These are phyloP conservation scores for Zasmidium cellare DNA, from an alignment of 2,329 filamentous ascomycete genomes.

Conservation along the genomic window DNA sequence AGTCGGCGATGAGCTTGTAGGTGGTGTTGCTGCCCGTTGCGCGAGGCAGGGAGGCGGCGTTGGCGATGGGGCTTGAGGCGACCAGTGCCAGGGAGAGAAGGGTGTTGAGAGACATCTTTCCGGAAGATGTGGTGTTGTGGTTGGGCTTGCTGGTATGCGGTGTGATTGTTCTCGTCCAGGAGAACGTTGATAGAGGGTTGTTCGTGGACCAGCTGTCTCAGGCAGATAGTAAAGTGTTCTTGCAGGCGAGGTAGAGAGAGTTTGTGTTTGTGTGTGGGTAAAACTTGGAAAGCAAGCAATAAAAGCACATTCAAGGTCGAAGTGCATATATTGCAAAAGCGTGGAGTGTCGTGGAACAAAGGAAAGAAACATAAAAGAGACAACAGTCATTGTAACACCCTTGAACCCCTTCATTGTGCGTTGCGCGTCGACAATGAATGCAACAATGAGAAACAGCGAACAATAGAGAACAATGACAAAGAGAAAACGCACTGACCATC, in stretches of 20 bases:
- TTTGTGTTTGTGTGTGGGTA: too few species aligned
- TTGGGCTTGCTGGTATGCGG: neutral
- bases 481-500: neutral
- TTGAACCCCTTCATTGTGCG: neutral
- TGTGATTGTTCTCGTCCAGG: neutral
- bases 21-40: neutral
- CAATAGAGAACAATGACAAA: neutral
- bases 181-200: too few species aligned
- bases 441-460: neutral
- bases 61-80: slow-evolving; percentile 11
- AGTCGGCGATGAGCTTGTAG: slow-evolving; percentile 33
- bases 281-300: neutral
- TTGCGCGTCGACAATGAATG: neutral
- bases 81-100: slow-evolving; percentile 14
- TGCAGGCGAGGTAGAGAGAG: too few species aligned
- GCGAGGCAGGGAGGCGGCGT: neutral
- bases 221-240: too few species aligned
- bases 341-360: too few species aligned
- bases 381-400: too few species aligned
- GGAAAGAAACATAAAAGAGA: too few species aligned
- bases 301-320: neutral
- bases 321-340: neutral
- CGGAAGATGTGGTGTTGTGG: neutral
- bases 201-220: too few species aligned
- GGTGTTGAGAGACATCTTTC: slow-evolving; percentile 5